Percentiles rank a stretch among this genome's conserved stretches.
These are phyloP conservation scores for Linanthus parryae DNA, from an alignment of 148 eudicot species.

Conservation along the genomic window DNA sequence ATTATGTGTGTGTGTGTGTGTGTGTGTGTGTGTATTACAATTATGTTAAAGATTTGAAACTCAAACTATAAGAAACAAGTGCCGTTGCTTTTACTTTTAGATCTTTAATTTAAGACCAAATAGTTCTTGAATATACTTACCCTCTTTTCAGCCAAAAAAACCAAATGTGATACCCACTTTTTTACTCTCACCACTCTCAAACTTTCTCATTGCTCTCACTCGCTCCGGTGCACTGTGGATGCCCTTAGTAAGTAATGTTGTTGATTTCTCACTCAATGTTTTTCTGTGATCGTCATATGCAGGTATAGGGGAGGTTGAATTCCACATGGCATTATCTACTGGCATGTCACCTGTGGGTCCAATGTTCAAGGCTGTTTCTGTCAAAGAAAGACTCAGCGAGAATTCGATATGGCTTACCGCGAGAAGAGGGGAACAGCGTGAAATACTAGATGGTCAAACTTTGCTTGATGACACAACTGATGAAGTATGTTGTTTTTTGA, in stretches of 20 bases:
- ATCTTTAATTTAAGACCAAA: no score
- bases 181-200: no score
- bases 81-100: no score
- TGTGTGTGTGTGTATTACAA: no score
- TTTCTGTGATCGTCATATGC: slow-evolving; percentile 17
- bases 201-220: no score
- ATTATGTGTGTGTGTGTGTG: no score
- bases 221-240: no score
- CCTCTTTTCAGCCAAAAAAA: no score
- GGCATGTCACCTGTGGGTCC: slow-evolving; percentile 63
- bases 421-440: slow-evolving; percentile 52
- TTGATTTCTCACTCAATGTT: neutral
- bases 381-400: slow-evolving; percentile 34
- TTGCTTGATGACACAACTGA: slow-evolving; percentile 42
- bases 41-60: no score
- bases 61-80: no score
- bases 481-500: slow-evolving; percentile 40
- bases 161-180: no score
- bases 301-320: slow-evolving; percentile 67
- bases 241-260: neutral
- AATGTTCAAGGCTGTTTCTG: slow-evolving; percentile 65
- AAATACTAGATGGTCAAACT: slow-evolving; percentile 61
- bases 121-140: no score
- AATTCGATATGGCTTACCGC: slow-evolving; percentile 80
- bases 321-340: slow-evolving; percentile 57